A percentile compares a stretch with the other conserved stretches of the same genome.
Conservation (phyloP, 2,329 filamentous ascomycete genomes). For the Aspergillus pseudoterreus region DNA sequence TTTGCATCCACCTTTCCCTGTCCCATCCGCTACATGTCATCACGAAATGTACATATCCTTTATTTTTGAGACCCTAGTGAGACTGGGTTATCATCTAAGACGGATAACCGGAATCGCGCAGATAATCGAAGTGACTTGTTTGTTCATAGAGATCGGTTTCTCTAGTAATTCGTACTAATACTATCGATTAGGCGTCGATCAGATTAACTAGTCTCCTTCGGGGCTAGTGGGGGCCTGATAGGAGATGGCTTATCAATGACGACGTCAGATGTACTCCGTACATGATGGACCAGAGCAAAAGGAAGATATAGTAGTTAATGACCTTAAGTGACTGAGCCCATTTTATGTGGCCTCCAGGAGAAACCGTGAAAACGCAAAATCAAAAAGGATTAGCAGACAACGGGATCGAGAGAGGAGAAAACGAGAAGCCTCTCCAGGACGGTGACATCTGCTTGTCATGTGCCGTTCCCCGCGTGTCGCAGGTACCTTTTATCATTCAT, state of each 20-base stretch:
- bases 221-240: constrained; percentile 5
- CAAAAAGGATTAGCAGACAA: too few species aligned
- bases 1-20: constrained; percentile 11
- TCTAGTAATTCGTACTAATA: too few species aligned
- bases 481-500: too few species aligned
- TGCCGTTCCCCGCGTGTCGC: too few species aligned
- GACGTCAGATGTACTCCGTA: not conserved
- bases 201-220: not conserved
- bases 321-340: too few species aligned
- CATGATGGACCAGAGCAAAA: constrained; percentile 2
- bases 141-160: constrained; percentile 4
- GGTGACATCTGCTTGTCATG: too few species aligned
- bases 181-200: too few species aligned
- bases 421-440: too few species aligned
- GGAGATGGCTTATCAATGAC: constrained; percentile 3
- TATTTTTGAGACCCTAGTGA: constrained; percentile 5
- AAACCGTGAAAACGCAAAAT: too few species aligned
- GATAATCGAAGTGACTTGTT: constrained; percentile 19
- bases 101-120: constrained; percentile 15
- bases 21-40: constrained; percentile 14
- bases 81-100: not conserved
- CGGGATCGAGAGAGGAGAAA: too few species aligned
- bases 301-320: not conserved
- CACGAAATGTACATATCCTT: constrained; percentile 32
- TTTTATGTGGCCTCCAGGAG: too few species aligned